Evolutionary conservation across 768 basidiomycete genomes (phyloP), one percentile per base, ranked within the genome.

Genomic region (Thelephora ganbajun): DNA sequence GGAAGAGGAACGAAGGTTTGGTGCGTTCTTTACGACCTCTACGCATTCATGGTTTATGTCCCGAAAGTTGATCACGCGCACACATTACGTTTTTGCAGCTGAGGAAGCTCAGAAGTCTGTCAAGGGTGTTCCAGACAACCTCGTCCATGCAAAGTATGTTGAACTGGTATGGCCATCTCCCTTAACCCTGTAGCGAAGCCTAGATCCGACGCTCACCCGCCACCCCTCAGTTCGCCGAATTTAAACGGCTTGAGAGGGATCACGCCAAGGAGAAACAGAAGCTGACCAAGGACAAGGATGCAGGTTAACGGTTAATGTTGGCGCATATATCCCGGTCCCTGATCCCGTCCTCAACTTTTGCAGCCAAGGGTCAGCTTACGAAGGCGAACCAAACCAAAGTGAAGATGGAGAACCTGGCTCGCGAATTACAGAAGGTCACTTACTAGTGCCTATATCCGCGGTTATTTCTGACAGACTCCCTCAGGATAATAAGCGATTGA

Each of bases 231-330:
- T 92, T 90, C 63, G 85, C 87, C 57, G 88, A 91, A 63, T 68
- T 88, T 61, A 90, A 90, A 61, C 74, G 85, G 45, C 63, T 86
- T 58, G 89, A 92, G 64, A 76, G 89, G 53, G 88, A 90, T 59
- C 83, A 90, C 57, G 80, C 87, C 35, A 91, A 87, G 66, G 89
- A 91, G 70, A 90, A 86, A 63, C 88, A 91, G 68, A 91, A 91
- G 59, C 69, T 91, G 26, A 70, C 76, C 44, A 91, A 91, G 66
- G 89, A 92, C 69, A 90, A 90, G 67, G 89, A 91, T 65, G 77
- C 85, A 53, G 85, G 86, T 87, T 47, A 30, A 30, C 26, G 26
- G 9, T 30, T 30, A 41, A 66, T 62, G 60, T 34, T 51, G 33
- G 33, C 45, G 48, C 46, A 26, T 47, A 34, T 49, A 45, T 50